These are phyloP conservation scores for Pichia sp. DNA, from an alignment of 1,139 yeast genomes.

Conservation along the genomic window DNA sequence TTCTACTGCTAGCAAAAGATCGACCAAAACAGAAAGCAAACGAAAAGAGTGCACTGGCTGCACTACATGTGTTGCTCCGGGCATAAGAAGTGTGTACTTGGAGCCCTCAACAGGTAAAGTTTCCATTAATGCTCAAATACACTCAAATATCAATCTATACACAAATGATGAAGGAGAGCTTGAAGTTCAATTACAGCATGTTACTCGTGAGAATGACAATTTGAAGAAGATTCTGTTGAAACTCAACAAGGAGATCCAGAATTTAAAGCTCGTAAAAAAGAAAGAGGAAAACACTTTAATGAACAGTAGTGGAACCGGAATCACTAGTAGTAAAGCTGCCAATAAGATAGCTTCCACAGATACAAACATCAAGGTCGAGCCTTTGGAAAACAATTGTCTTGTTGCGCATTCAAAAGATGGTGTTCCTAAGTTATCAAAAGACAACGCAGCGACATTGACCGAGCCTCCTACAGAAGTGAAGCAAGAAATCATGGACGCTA, in stretches of 20 bases:
- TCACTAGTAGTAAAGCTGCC: not conserved
- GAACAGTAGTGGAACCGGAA: not conserved
- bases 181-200: constrained; percentile 35
- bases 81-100: constrained; percentile 17
- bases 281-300: not conserved
- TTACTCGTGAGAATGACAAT: constrained; percentile 38
- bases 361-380: not conserved
- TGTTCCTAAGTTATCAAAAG: not conserved
- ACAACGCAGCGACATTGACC: not conserved
- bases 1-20: not conserved
- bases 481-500: constrained; percentile 1
- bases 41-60: constrained; percentile 9
- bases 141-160: constrained; percentile 32
- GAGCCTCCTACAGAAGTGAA: constrained; percentile 1
- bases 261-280: constrained; percentile 26
- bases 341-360: not conserved
- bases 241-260: constrained; percentile 36
- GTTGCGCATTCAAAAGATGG: not conserved
- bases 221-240: constrained; percentile 36
- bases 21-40: not conserved
- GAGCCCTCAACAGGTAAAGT: constrained; percentile 20
- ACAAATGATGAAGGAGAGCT: constrained; percentile 31
- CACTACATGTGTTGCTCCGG: constrained; percentile 10
- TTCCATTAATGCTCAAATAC: constrained; percentile 31
- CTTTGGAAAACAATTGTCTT: not conserved